These are phyloP conservation scores for Baudoinia panamericana DNA, from an alignment of 495 filamentous ascomycete species.

Conservation along the genomic window DNA sequence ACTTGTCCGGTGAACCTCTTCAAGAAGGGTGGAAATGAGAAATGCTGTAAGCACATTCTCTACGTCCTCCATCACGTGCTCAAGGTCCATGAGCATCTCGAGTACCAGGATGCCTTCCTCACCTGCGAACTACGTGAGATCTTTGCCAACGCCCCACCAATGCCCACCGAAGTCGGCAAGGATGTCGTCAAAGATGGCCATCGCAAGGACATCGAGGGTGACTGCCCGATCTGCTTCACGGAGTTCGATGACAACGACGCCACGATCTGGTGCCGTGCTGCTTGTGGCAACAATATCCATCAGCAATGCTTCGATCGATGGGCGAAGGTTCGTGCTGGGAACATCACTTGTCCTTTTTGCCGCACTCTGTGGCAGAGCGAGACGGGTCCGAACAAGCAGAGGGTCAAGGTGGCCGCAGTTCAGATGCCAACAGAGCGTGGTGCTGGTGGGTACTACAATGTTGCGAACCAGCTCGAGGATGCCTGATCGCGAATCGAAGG, in stretches of 20 bases:
- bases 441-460: slow-evolving; percentile 9
- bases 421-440: slow-evolving; percentile 16
- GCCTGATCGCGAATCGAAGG: too few relatives aligned
- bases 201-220: slow-evolving; percentile 50
- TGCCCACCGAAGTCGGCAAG: slow-evolving; percentile 21
- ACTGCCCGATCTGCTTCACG: slow-evolving; percentile 69
- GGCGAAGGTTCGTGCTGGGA: slow-evolving; percentile 37
- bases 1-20: slow-evolving; percentile 39
- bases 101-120: slow-evolving; percentile 64
- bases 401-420: slow-evolving; percentile 11
- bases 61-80: slow-evolving; percentile 55
- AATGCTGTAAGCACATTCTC: slow-evolving; percentile 64
- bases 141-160: slow-evolving; percentile 40
- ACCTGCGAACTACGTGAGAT: slow-evolving; percentile 50
- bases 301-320: slow-evolving; percentile 57
- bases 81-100: slow-evolving; percentile 45
- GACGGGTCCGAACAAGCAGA: slow-evolving; percentile 33
- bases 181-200: slow-evolving; percentile 27
- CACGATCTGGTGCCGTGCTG: slow-evolving; percentile 55
- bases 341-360: slow-evolving; percentile 53
- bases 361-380: slow-evolving; percentile 49
- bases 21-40: slow-evolving; percentile 39
- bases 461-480: slow-evolving; percentile 7
- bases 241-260: slow-evolving; percentile 39
- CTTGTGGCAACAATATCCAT: slow-evolving; percentile 70